A percentile compares a stretch with the other conserved stretches of the same genome.
Conservation (phyloP, 2,329 filamentous ascomycete species). For the Neofusicoccum sp. region DNA sequence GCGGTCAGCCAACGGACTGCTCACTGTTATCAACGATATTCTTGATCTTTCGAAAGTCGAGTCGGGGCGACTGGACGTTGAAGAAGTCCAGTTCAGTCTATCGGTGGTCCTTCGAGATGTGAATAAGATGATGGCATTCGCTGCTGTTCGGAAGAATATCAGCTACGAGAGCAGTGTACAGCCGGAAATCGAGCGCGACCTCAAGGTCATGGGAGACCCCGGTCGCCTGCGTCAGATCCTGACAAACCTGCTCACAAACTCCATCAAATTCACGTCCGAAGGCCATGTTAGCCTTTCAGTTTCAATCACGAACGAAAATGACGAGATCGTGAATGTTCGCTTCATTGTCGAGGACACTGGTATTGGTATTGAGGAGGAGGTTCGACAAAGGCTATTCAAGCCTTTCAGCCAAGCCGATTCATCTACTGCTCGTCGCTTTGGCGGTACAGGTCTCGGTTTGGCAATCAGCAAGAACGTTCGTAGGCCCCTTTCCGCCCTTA, state of each 20-base stretch:
- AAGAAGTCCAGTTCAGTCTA: slow-evolving; percentile 76
- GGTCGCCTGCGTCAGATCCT: slow-evolving; percentile 81
- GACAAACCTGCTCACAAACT: slow-evolving; percentile 68
- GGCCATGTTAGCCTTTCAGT: slow-evolving; percentile 58
- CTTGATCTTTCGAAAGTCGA: slow-evolving; percentile 87
- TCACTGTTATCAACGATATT: slow-evolving; percentile 90
- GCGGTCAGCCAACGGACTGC: slow-evolving; percentile 73
- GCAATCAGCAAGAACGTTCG: slow-evolving; percentile 73
- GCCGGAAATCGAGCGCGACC: slow-evolving; percentile 60
- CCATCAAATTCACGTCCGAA: slow-evolving; percentile 41
- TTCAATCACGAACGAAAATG: slow-evolving; percentile 60
- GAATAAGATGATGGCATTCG: slow-evolving; percentile 83
- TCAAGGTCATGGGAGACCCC: slow-evolving; percentile 83
- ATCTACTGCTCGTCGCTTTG: slow-evolving; percentile 75
- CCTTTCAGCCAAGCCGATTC: slow-evolving; percentile 81
- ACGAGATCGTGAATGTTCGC: slow-evolving; percentile 64
- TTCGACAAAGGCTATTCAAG: slow-evolving; percentile 69
- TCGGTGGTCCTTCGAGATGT: slow-evolving; percentile 74
- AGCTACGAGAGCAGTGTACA: slow-evolving; percentile 67
- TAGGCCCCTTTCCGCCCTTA: background rate
- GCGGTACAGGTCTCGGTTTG: slow-evolving; percentile 73
- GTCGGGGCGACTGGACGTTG: slow-evolving; percentile 72
- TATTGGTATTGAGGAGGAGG: slow-evolving; percentile 77
- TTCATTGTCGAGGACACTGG: slow-evolving; percentile 76
- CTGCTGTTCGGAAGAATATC: slow-evolving; percentile 75